Conservation (phyloP, 129 eudicot genomes). For the Erigeron canadensis region DNA sequence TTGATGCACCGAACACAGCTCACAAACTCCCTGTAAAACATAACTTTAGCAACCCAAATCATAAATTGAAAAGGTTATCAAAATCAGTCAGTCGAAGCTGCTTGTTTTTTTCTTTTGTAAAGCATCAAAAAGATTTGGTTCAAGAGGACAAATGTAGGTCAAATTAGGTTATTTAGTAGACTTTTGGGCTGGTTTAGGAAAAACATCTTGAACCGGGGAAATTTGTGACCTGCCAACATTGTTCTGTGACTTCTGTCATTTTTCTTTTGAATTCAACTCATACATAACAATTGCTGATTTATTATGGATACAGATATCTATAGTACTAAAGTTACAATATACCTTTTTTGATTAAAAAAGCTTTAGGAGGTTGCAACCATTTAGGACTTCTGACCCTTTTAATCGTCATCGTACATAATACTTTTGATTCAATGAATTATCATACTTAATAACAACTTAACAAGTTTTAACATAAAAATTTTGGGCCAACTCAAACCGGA, state of each 20-base stretch:
- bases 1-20: slow-evolving; percentile 83
- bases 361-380: background rate
- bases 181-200: background rate
- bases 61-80: background rate
- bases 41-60: too few relatives aligned
- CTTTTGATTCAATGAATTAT: background rate
- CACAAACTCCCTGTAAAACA: slow-evolving; percentile 72
- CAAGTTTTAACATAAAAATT: background rate
- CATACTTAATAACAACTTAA: background rate
- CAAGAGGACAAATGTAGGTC: background rate
- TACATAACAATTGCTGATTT: too few relatives aligned
- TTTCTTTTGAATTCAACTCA: too few relatives aligned
- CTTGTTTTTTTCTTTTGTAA: background rate
- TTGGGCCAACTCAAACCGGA: background rate
- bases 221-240: background rate
- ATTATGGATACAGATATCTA: too few relatives aligned
- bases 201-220: background rate
- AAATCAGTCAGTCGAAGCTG: background rate
- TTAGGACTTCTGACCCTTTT: background rate
- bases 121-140: background rate
- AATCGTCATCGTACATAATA: background rate
- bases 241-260: background rate
- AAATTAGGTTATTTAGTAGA: too few relatives aligned
- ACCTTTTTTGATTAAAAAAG: too few relatives aligned
- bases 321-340: too few relatives aligned